These are phyloP conservation scores for Penicillium sp. DNA, from an alignment of 2,329 filamentous ascomycete genomes.

Conservation along the genomic window DNA sequence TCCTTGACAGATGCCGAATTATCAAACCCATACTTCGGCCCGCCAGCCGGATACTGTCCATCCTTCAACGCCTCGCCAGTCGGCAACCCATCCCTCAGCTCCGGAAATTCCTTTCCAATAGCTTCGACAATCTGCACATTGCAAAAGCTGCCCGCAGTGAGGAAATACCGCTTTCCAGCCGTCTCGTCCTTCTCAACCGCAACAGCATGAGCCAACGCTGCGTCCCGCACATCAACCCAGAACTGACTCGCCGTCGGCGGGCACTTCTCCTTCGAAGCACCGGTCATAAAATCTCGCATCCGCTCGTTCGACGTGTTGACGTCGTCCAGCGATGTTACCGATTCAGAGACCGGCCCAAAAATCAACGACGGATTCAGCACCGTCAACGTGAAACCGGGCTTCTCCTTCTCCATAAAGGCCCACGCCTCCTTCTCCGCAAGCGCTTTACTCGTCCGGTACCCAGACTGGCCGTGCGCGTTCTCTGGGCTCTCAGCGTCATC, in stretches of 20 bases:
- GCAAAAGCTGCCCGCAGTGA: slow-evolving; percentile 41
- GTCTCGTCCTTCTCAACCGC: slow-evolving; percentile 46
- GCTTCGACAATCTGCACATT: slow-evolving; percentile 44
- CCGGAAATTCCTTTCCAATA: slow-evolving; percentile 43
- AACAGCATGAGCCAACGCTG: slow-evolving; percentile 47
- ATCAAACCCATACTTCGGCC: slow-evolving; percentile 34
- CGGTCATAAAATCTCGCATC: slow-evolving; percentile 68
- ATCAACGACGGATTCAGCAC: slow-evolving; percentile 65
- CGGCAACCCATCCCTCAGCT: slow-evolving; percentile 41
- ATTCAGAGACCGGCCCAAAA: slow-evolving; percentile 65
- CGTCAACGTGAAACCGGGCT: slow-evolving; percentile 60
- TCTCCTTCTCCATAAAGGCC: slow-evolving; percentile 59
- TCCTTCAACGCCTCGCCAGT: slow-evolving; percentile 27
- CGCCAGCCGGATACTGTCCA: slow-evolving; percentile 24
- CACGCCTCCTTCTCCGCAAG: slow-evolving; percentile 61
- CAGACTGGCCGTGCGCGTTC: slow-evolving; percentile 20
- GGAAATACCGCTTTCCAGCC: slow-evolving; percentile 45
- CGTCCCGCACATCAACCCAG: slow-evolving; percentile 56
- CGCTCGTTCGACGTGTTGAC: slow-evolving; percentile 74
- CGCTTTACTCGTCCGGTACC: slow-evolving; percentile 56
- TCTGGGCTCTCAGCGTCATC: slow-evolving; percentile 32
- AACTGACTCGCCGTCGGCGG: slow-evolving; percentile 61
- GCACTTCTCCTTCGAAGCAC: slow-evolving; percentile 59
- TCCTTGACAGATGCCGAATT: slow-evolving; percentile 38
- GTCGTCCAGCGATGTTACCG: slow-evolving; percentile 60